Percentiles rank a stretch among this genome's conserved stretches.
These are phyloP conservation scores for Mucor indicus DNA, from an alignment of 371 early-diverging fungal genomes.

Conservation along the genomic window DNA sequence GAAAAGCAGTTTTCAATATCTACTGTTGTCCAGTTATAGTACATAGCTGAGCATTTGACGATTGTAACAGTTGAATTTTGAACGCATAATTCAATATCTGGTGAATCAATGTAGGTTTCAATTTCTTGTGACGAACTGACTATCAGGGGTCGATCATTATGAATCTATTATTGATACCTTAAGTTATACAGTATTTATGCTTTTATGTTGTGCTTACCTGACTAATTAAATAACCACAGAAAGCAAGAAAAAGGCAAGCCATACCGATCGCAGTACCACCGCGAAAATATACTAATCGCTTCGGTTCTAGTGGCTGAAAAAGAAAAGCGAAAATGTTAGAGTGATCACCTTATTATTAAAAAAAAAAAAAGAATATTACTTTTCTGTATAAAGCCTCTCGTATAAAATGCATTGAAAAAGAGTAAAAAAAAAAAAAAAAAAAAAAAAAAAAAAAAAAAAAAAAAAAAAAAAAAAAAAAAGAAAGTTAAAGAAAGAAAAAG, in stretches of 20 bases:
- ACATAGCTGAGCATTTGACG: slow-evolving; percentile 21
- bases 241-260: slow-evolving; percentile 25
- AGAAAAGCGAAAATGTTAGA: not conserved
- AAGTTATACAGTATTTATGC: not conserved
- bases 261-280: slow-evolving; percentile 25
- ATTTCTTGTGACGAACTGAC: slow-evolving; percentile 29
- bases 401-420: slow-evolving; percentile 32
- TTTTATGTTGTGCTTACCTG: slow-evolving; percentile 10
- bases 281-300: slow-evolving; percentile 20
- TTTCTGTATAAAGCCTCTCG: slow-evolving; percentile 38
- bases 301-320: slow-evolving; percentile 35
- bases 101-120: slow-evolving; percentile 11
- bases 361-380: no score
- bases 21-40: slow-evolving; percentile 17
- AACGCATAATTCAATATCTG: slow-evolving; percentile 39
- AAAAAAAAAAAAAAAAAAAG: no score
- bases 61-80: slow-evolving; percentile 26
- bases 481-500: no score
- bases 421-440: not conserved
- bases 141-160: slow-evolving; percentile 30
- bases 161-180: slow-evolving; percentile 15
- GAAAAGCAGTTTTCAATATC: slow-evolving; percentile 15
- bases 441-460: not conserved
- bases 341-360: not conserved
- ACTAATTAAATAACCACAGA: slow-evolving; percentile 29